These are phyloP conservation scores for Mycothermus thermophilus DNA, from an alignment of 495 filamentous ascomycete genomes.

Conservation along the genomic window DNA sequence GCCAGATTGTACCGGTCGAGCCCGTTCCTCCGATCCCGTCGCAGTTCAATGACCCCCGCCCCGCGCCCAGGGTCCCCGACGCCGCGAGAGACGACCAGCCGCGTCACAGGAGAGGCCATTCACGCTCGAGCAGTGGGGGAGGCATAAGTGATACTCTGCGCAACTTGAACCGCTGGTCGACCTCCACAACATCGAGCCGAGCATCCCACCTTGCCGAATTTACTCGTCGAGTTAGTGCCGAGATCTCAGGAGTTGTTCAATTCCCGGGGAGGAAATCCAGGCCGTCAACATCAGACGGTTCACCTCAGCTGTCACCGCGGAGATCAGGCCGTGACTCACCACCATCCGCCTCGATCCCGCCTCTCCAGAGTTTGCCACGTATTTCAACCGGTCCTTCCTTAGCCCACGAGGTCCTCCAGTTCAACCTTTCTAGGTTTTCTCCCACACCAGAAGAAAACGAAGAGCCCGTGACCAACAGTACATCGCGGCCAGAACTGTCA, in stretches of 20 bases:
- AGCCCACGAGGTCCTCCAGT: conserved; percentile 18
- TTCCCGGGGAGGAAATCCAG: conserved; percentile 15
- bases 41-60: conserved; percentile 20
- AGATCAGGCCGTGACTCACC: conserved; percentile 11
- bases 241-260: conserved; percentile 16
- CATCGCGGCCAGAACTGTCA: too few relatives aligned
- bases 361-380: conserved; percentile 21
- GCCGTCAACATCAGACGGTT: conserved; percentile 16
- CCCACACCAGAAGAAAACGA: conserved; percentile 1
- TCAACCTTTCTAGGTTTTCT: conserved; percentile 13
- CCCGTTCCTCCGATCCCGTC: conserved; percentile 11
- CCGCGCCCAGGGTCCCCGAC: conserved; percentile 9
- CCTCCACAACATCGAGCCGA: conserved; percentile 58
- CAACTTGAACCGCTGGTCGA: conserved; percentile 73
- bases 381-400: conserved; percentile 29
- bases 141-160: conserved; percentile 50
- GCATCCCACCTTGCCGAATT: conserved; percentile 42
- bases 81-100: conserved; percentile 15
- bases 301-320: conserved; percentile 8
- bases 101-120: conserved; percentile 20
- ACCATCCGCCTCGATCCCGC: conserved; percentile 13
- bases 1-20: conserved; percentile 6
- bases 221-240: conserved; percentile 41
- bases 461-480: too few relatives aligned
- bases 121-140: conserved; percentile 29